A percentile compares a stretch with the other conserved stretches of the same genome.
Conservation (phyloP, 1,139 yeast species). For the Taphrina populina region DNA sequence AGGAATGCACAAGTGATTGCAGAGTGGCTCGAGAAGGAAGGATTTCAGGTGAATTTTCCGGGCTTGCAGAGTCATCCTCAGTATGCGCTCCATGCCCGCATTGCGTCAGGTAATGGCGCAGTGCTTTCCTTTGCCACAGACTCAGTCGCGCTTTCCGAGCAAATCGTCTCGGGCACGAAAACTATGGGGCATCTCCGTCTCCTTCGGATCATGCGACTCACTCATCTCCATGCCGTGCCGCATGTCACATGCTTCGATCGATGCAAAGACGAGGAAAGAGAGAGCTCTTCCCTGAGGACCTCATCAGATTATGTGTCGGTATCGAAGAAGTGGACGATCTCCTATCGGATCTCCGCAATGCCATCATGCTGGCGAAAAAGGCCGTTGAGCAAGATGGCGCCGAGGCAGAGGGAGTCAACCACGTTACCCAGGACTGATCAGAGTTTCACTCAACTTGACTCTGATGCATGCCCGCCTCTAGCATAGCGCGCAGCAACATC, state of each 20-base stretch:
- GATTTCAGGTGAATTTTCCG: conserved; percentile 74
- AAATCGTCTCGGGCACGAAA: conserved; percentile 72
- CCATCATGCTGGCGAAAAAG: conserved; percentile 17
- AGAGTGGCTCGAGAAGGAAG: conserved; percentile 58
- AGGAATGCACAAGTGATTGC: conserved; percentile 69
- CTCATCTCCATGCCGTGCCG: conserved; percentile 74
- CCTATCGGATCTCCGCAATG: conserved; percentile 55
- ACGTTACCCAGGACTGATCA: conserved; percentile 26
- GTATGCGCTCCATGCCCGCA: conserved; percentile 70
- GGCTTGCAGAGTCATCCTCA: conserved; percentile 72
- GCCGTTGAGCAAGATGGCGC: conserved; percentile 27
- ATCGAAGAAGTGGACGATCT: conserved; percentile 81
- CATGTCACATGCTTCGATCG: conserved; percentile 93
- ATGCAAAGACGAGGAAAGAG: conserved; percentile 72
- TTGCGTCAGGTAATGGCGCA: conserved; percentile 84
- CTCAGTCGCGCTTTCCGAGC: conserved; percentile 61
- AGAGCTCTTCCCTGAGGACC: conserved; percentile 80
- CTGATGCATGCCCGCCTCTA: too few species aligned
- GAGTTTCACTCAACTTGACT: too few species aligned
- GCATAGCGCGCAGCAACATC: too few species aligned
- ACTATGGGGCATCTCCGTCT: conserved; percentile 84
- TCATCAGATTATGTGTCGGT: conserved; percentile 81
- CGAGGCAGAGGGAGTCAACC: conserved; percentile 25
- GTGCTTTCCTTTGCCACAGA: conserved; percentile 89
- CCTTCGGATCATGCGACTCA: conserved; percentile 92